A percentile compares a stretch with the other conserved stretches of the same genome.
Conservation (phyloP, 2,329 filamentous ascomycete species). For the Penicillium decumbens region DNA sequence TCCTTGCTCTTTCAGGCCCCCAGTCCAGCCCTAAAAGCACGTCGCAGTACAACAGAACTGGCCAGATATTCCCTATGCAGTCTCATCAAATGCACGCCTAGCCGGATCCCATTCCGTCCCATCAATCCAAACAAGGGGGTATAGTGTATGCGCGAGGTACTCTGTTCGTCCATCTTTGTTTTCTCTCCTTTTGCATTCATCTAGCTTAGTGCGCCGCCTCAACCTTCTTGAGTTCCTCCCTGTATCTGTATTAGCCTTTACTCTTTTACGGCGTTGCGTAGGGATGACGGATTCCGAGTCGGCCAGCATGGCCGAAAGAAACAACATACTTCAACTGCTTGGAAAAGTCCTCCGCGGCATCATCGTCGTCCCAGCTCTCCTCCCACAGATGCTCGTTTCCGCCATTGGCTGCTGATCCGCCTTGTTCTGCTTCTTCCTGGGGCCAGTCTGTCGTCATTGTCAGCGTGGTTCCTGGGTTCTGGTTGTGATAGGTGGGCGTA, state of each 20-base stretch:
- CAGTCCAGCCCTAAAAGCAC: not conserved
- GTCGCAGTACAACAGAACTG: no score
- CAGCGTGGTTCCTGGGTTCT: constrained; percentile 1
- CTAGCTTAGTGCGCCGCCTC: constrained; percentile 66
- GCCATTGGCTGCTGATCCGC: constrained; percentile 44
- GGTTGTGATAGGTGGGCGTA: constrained; percentile 34
- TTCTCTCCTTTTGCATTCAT: constrained; percentile 13
- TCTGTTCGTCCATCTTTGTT: not conserved
- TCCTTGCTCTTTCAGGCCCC: not conserved
- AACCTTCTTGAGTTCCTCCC: constrained; percentile 86
- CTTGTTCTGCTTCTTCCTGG: constrained; percentile 75
- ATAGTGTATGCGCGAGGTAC: constrained; percentile 4
- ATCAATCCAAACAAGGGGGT: constrained; percentile 1
- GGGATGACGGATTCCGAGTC: not conserved
- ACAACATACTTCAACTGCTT: constrained; percentile 77
- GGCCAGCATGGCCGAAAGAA: not conserved
- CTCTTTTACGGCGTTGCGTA: not conserved
- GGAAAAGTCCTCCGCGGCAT: constrained; percentile 94
- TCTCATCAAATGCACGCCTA: not conserved
- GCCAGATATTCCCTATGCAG: not conserved
- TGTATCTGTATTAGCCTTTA: constrained; percentile 7
- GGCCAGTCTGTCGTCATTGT: constrained; percentile 67
- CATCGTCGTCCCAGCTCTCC: constrained; percentile 99
- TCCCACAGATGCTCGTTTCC: constrained; percentile 87
- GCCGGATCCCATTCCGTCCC: not conserved